These are phyloP conservation scores for Aspergillus wentii DNA, from an alignment of 495 filamentous ascomycete genomes.

Conservation along the genomic window DNA sequence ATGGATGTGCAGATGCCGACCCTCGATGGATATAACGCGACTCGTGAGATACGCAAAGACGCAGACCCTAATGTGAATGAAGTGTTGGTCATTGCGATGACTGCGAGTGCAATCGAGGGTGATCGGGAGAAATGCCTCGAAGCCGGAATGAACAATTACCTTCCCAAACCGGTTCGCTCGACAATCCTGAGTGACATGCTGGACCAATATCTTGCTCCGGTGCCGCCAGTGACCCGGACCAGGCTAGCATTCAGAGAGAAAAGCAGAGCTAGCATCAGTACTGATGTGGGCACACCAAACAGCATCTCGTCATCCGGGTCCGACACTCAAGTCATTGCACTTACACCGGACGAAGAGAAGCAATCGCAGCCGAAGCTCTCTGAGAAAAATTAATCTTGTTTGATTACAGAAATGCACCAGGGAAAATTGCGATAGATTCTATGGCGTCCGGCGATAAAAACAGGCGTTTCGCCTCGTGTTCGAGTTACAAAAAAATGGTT, in stretches of 20 bases:
- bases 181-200: conserved; percentile 70
- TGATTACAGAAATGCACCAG: no score
- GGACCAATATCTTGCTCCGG: conserved; percentile 60
- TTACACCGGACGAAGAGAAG: conserved; percentile 24
- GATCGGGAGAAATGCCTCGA: conserved; percentile 89
- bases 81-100: conserved; percentile 89
- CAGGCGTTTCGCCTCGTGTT: no score
- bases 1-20: conserved; percentile 98
- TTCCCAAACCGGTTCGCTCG: conserved; percentile 82
- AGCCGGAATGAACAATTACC: conserved; percentile 93
- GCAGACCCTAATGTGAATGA: conserved; percentile 65
- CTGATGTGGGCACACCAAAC: conserved; percentile 29
- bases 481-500: no score
- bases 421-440: no score
- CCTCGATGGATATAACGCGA: conserved; percentile 90
- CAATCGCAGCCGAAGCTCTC: conserved; percentile 3
- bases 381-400: conserved; percentile 16
- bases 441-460: no score
- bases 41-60: conserved; percentile 72
- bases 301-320: conserved; percentile 33
- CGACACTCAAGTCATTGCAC: conserved; percentile 11
- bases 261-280: conserved; percentile 24
- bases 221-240: conserved; percentile 38
- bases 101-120: conserved; percentile 83
- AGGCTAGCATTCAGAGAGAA: conserved; percentile 32